phyloP scores from a whole-genome alignment of 768 basidiomycete species.

The Pisolithus marmoratus region DNA sequence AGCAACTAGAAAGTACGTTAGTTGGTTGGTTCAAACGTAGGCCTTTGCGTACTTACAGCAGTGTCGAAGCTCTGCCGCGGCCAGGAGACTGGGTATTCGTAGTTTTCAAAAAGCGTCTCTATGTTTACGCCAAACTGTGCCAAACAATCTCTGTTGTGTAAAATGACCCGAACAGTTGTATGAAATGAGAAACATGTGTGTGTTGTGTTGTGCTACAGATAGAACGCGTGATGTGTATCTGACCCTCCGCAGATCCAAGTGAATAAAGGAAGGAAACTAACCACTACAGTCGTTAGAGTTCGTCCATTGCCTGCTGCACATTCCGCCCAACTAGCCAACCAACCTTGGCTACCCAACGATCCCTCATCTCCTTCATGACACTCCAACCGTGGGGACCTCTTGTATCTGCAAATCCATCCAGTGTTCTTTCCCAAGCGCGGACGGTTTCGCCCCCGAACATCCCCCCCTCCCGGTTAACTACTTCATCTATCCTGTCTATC shows the following conservation, averaged over 20 bases:
- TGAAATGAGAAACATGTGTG: no score
- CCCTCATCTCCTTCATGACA: constrained; percentile 42
- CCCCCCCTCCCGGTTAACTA: constrained; percentile 66
- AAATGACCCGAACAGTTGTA: no score
- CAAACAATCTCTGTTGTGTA: no score
- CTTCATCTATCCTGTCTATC: constrained; percentile 62
- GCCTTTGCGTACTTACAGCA: constrained; percentile 3
- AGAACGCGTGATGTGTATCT: no score
- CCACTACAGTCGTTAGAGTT: constrained; percentile 9
- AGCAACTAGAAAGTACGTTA: constrained; percentile 5
- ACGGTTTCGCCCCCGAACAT: constrained; percentile 78
- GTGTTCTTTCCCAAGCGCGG: constrained; percentile 56
- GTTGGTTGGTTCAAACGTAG: background rate
- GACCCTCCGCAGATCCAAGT: no score
- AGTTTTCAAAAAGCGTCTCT: no score
- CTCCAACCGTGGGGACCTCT: constrained; percentile 39
- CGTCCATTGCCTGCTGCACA: constrained; percentile 27
- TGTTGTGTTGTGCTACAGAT: no score
- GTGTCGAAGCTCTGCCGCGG: background rate
- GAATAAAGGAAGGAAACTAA: background rate
- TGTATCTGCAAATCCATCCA: constrained; percentile 61
- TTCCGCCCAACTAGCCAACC: constrained; percentile 69
- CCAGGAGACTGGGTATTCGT: no score
- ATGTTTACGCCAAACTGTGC: no score
- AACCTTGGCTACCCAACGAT: constrained; percentile 67